Conservation (phyloP, 768 basidiomycete genomes). For the Kwoniella pini region DNA sequence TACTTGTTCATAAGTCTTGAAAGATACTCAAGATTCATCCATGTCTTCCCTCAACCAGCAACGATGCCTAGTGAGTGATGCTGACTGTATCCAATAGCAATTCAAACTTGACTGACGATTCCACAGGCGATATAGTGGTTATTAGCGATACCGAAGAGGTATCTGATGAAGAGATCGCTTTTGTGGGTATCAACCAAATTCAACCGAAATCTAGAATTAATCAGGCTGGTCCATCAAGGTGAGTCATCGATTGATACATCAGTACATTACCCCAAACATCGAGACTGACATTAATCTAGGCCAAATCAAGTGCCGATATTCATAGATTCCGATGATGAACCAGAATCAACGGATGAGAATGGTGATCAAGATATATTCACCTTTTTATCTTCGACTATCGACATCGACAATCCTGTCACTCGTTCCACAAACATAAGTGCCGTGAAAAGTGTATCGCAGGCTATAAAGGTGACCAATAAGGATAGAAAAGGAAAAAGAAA, state of each 20-base stretch:
- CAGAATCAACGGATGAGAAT: conserved; percentile 3
- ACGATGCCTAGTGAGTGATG: not conserved
- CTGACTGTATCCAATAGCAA: too few relatives aligned
- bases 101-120: not conserved
- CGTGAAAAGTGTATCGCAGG: not conserved
- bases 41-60: not conserved
- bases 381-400: conserved; percentile 5
- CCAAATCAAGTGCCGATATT: conserved; percentile 5
- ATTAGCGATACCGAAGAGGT: conserved; percentile 30
- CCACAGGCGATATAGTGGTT: conserved; percentile 22
- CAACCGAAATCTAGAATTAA: not conserved
- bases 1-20: not conserved
- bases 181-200: conserved; percentile 18
- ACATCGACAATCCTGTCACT: not conserved
- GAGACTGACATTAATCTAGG: not conserved
- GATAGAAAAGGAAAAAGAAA: conserved; percentile 1
- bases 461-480: not conserved
- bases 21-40: not conserved
- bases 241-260: not conserved
- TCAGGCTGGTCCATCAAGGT: conserved; percentile 4
- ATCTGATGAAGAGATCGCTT: conserved; percentile 34
- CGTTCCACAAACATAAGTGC: not conserved
- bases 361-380: conserved; percentile 13
- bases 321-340: conserved; percentile 9
- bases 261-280: not conserved